These are phyloP conservation scores for Laburnicola sp. DNA, from an alignment of 2,329 filamentous ascomycete species.

Conservation along the genomic window DNA sequence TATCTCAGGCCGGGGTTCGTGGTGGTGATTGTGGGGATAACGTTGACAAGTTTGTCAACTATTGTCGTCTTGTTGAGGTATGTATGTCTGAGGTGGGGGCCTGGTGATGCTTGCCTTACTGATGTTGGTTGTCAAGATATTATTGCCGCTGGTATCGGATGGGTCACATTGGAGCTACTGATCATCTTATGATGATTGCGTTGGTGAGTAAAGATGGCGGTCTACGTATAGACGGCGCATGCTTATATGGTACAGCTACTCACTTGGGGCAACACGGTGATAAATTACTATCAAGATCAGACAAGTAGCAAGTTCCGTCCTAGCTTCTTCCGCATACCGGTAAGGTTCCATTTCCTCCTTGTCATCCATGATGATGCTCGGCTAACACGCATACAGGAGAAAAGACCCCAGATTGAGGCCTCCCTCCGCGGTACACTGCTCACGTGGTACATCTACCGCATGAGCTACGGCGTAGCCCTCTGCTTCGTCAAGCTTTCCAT, in stretches of 20 bases:
- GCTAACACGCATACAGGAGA: conserved; percentile 30
- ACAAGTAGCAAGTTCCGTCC: conserved; percentile 31
- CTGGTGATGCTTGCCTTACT: conserved; percentile 1
- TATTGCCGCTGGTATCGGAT: conserved; percentile 41
- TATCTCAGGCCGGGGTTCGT: conserved; percentile 38
- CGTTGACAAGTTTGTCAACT: conserved; percentile 42
- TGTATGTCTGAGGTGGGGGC: conserved; percentile 1
- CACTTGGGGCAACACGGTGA: conserved; percentile 42
- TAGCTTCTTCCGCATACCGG: conserved; percentile 31
- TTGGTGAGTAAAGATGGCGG: conserved; percentile 23
- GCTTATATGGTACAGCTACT: conserved; percentile 30
- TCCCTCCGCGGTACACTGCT: conserved; percentile 34
- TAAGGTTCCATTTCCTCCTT: conserved; percentile 15
- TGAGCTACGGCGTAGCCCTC: conserved; percentile 34
- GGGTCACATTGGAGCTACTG: conserved; percentile 34
- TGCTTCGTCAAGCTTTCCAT: conserved; percentile 40
- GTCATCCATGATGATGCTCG: not conserved
- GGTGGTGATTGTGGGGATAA: conserved; percentile 39
- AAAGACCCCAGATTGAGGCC: conserved; percentile 27
- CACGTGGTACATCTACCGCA: conserved; percentile 42
- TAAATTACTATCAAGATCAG: conserved; percentile 43
- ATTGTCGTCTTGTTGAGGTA: conserved; percentile 38
- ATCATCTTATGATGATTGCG: conserved; percentile 41
- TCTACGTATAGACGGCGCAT: not conserved
- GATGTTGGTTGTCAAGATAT: conserved; percentile 26